Base-by-base conservation (phyloP, 805 yeast genomes). In the Candida golubevii region DNA sequence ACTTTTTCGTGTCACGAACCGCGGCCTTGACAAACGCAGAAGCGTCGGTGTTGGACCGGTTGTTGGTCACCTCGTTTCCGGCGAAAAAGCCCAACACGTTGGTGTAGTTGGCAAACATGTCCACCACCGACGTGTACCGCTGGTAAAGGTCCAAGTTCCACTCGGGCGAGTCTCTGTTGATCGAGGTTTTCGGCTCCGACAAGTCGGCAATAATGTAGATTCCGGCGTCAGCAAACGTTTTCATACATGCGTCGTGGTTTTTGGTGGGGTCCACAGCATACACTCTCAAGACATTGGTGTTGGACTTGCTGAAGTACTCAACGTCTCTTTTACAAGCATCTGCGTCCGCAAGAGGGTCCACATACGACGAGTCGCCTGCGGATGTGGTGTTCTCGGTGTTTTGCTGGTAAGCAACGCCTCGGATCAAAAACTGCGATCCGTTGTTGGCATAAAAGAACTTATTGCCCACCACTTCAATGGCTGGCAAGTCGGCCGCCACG, bases 21-120 rank as follows among this genome's bases (percentile, higher is more conserved):
- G 98, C 96, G 28, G 98, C 97, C 75, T 91, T 93, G 45, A 93
- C 96, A 66, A 82, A 91, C 1, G 97, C 88, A 27, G 97, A 89
- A 29, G 97, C 87, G 55, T 81, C 83, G 11, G 97, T 86, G 66
- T 88, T 90, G 39, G 88, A 70, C 36, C 67, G 69, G 60, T 87
- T 88, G 66, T 90, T 91, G 48, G 91, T 80, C 42, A 93, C 98
- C 75, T 91, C 99, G 67, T 93, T 93, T 49, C 98, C 99, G 27
- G 98, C 98, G 67, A 91, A 90, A 77, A 88, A 90, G 2, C 98
- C 99, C 51, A 91, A 74, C 14, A 88, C 78, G 67, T 91, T 91
- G 38, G 83, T 67, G 69, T 90, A 91, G 56, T 77, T 72, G 47
- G 81, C 79, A 71, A 93, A 79, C 54, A 77, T 69, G 65, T 93